Base-by-base conservation (phyloP, 176 grass and related monocot genomes). In the Musa troglodytarum region DNA sequence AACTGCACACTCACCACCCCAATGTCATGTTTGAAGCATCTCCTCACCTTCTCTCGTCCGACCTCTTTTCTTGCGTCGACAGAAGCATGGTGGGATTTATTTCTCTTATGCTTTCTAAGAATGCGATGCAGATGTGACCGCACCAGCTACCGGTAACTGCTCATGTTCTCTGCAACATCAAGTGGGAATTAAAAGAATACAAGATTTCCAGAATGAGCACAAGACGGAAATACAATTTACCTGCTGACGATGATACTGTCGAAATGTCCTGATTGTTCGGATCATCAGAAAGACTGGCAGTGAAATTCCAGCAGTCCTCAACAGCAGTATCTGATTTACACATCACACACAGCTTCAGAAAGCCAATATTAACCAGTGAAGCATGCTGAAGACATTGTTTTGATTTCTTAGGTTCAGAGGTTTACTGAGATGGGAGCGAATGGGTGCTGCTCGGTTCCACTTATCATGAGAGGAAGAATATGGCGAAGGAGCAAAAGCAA, bases 401-500 rank as follows among this genome's bases (percentile, higher is more conserved):
- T 43, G 34, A 43, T 25, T 16, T 17, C 13, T 29, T 54, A 9
- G 49, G 15, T 21, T 53, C 16, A 74, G 76, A 77, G 59, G 11
- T 52, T 92, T 84, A 92, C 90, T 14, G 81, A 84, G 69, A 84
- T 53, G n/a, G 84, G 15, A 0, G 90, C 74, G 20, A 89, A 69
- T 8, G 76, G 84, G 54, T 89, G 84, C 51, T 64, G 79, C 12
- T 74, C 82, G 7, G 78, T 49, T 3, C 82, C 79, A 10, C 73
- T 25, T 11, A 84, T 43, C 79, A 73, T 77, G 63, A 86, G 81
- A 4, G 86, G 83, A 71, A 92, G 51, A 11, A 57, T 64, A 3
- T 92, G 86, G 6, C 72, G 90, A 78, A 92, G 79, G 24, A 86
- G 61, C 68, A 92, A 12, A 80, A 92, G 86, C 72, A 82, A 55